Conservation (phyloP, 2,329 filamentous ascomycete genomes). For the Phaeomoniella chlamydospora region DNA sequence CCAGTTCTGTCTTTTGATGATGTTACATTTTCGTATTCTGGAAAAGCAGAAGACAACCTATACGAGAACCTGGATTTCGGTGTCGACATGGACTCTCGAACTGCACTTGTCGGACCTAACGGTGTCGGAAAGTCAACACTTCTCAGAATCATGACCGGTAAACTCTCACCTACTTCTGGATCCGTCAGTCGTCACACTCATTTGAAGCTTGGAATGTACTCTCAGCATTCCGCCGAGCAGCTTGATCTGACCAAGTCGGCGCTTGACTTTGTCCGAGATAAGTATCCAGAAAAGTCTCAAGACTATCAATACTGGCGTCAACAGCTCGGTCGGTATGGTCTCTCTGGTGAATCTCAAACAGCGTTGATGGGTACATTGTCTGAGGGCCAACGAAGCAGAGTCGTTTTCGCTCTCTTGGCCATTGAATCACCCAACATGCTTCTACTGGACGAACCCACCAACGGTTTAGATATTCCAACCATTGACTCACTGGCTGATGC, state of each 20-base stretch:
- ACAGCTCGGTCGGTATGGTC: slow-evolving; percentile 87
- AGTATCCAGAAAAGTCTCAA: slow-evolving; percentile 76
- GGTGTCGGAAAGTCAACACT: slow-evolving; percentile 98
- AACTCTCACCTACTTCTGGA: slow-evolving; percentile 72
- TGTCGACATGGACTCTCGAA: slow-evolving; percentile 99
- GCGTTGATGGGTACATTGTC: slow-evolving; percentile 96
- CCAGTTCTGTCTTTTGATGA: slow-evolving; percentile 93
- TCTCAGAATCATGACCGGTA: slow-evolving; percentile 90
- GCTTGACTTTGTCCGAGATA: slow-evolving; percentile 94
- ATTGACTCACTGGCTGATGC: slow-evolving; percentile 96
- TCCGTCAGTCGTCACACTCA: slow-evolving; percentile 85
- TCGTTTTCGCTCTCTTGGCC: slow-evolving; percentile 90
- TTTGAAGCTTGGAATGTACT: slow-evolving; percentile 96
- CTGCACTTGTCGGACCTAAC: slow-evolving; percentile 91
- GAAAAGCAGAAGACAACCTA: slow-evolving; percentile 73
- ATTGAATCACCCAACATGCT: slow-evolving; percentile 98
- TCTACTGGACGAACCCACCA: slow-evolving; percentile 94
- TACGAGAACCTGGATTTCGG: slow-evolving; percentile 96
- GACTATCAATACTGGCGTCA: slow-evolving; percentile 99
- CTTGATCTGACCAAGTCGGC: slow-evolving; percentile 96
- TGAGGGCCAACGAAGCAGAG: slow-evolving; percentile 94
- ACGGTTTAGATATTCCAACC: slow-evolving; percentile 96
- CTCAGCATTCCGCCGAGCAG: slow-evolving; percentile 95
- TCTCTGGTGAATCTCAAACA: slow-evolving; percentile 86
- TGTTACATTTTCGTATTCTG: slow-evolving; percentile 96